Conservation (phyloP, 1,284 basidiomycete genomes). For the Ganoderma leucocontextum region DNA sequence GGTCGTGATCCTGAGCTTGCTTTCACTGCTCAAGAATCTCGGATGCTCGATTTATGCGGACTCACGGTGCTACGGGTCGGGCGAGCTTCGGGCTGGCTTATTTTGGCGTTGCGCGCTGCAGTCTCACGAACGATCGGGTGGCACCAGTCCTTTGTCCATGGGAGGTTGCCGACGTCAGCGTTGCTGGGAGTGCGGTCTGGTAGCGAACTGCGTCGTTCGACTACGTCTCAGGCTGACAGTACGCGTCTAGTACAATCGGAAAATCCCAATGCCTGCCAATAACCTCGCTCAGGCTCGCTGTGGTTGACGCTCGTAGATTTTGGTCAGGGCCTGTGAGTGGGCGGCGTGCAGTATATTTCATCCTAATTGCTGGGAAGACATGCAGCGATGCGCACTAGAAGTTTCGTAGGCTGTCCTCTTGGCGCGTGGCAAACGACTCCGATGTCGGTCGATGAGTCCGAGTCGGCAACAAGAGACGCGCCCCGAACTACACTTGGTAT, state of each 20-base stretch:
- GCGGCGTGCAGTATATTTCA: neutral
- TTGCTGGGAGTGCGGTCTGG: neutral
- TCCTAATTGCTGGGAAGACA: conserved; percentile 5
- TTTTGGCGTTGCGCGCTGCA: neutral
- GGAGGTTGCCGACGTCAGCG: neutral
- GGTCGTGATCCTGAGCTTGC: neutral
- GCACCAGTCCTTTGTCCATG: neutral
- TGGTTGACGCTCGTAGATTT: neutral
- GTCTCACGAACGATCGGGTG: neutral
- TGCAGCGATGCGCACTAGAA: conserved; percentile 5
- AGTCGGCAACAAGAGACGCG: neutral
- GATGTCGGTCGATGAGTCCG: neutral
- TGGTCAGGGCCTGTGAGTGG: neutral
- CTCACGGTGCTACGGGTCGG: neutral
- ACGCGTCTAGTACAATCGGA: neutral
- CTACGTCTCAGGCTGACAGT: neutral
- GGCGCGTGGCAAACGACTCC: neutral
- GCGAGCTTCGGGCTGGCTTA: neutral
- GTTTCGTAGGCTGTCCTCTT: conserved; percentile 12
- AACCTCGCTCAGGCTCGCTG: neutral
- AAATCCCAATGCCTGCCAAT: neutral
- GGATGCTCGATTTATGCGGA: neutral
- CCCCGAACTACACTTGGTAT: neutral
- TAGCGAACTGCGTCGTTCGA: neutral
- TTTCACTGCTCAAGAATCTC: neutral